Evolutionary conservation across 495 filamentous ascomycete genomes (phyloP).

Genomic region (Xylaria venustula): DNA sequence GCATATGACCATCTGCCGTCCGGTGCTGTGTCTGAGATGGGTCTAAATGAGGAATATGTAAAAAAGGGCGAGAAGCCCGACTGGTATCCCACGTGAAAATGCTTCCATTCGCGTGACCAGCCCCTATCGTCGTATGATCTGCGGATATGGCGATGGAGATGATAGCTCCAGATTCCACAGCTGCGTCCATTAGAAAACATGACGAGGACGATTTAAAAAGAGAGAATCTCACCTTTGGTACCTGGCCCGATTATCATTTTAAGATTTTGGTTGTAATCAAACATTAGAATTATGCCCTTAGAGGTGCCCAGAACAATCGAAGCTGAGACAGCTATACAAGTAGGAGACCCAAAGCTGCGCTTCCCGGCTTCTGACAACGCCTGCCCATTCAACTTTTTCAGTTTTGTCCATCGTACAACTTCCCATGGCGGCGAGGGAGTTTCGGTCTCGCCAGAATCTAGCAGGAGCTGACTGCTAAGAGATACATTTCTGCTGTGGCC

Average conservation of each 20-base stretch:
- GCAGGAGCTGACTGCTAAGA: constrained; percentile 54
- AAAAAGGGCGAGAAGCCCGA: constrained; percentile 76
- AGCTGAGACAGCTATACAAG: constrained; percentile 85
- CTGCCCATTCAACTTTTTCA: constrained; percentile 84
- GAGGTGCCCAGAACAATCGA: constrained; percentile 89
- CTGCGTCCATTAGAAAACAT: constrained; percentile 45
- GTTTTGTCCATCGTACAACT: constrained; percentile 91
- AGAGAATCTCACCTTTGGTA: constrained; percentile 71
- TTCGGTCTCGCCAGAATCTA: constrained; percentile 60
- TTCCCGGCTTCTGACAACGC: constrained; percentile 93
- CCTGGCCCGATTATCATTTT: constrained; percentile 92
- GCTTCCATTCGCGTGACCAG: constrained; percentile 82
- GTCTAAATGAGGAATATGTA: constrained; percentile 79
- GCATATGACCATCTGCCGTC: constrained; percentile 76
- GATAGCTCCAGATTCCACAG: constrained; percentile 85
- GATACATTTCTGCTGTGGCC: constrained; percentile 78
- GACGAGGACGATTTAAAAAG: not conserved
- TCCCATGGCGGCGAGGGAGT: constrained; percentile 83
- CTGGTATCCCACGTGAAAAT: constrained; percentile 98
- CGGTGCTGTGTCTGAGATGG: constrained; percentile 61
- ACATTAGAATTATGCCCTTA: constrained; percentile 89
- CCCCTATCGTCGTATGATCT: constrained; percentile 87
- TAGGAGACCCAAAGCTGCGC: constrained; percentile 88
- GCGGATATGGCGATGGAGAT: constrained; percentile 88
- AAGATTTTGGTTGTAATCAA: constrained; percentile 94